Conservation (phyloP, 768 basidiomycete genomes). For the Russula abietina region DNA sequence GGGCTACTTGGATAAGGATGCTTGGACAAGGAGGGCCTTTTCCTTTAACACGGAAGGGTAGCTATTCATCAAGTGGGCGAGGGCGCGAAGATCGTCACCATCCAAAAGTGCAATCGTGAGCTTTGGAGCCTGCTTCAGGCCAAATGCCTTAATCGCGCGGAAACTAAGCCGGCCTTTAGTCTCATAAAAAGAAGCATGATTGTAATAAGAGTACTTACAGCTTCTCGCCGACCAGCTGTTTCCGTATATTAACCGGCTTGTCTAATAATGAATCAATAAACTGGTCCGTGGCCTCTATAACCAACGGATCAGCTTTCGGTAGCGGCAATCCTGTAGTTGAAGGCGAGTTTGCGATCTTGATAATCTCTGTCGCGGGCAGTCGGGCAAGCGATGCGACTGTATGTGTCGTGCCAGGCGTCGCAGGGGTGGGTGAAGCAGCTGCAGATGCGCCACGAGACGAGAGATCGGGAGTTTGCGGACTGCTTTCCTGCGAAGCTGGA, state of each 20-base stretch:
- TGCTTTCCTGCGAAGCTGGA: conserved; percentile 35
- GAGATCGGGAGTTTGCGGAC: conserved; percentile 71
- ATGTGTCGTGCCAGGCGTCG: conserved; percentile 50
- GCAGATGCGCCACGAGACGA: conserved; percentile 71
- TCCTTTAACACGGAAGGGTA: conserved; percentile 79
- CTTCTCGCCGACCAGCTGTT: conserved; percentile 78
- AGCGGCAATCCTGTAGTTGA: conserved; percentile 35
- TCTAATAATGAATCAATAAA: conserved; percentile 59
- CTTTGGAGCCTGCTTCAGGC: conserved; percentile 82
- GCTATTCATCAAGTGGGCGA: conserved; percentile 84
- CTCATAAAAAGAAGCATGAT: conserved; percentile 14
- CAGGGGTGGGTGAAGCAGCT: conserved; percentile 61
- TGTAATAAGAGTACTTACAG: conserved; percentile 40
- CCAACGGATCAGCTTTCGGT: conserved; percentile 26
- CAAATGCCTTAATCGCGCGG: conserved; percentile 63
- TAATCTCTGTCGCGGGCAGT: conserved; percentile 69
- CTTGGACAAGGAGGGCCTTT: conserved; percentile 22
- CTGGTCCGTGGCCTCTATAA: conserved; percentile 54
- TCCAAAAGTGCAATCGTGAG: conserved; percentile 79
- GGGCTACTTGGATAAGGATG: conserved; percentile 14
- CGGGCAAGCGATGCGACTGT: conserved; percentile 67
- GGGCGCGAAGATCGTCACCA: conserved; percentile 74
- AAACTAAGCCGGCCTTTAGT: conserved; percentile 33
- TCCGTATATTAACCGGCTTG: conserved; percentile 70
- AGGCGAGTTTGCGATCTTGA: conserved; percentile 53